Evolutionary conservation across 2,329 filamentous ascomycete genomes (phyloP).

Genomic region (Colletotrichum graminicola): DNA sequence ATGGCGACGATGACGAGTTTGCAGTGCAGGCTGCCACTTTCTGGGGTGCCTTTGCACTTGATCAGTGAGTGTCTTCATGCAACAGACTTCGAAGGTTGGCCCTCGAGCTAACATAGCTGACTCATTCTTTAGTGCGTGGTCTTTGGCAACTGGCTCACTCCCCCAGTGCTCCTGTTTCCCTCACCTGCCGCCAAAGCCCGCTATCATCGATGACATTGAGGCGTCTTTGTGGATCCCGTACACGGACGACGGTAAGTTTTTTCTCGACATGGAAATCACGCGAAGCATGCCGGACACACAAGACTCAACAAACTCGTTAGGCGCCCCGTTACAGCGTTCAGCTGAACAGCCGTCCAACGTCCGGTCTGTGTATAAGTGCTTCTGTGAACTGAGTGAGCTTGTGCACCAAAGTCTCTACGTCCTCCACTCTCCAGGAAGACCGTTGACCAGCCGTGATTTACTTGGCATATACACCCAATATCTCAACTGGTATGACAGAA

Average conservation of each 20-base stretch:
- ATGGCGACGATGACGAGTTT: conserved; percentile 66
- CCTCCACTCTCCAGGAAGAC: conserved; percentile 77
- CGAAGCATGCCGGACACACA: conserved; percentile 24
- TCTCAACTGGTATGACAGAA: conserved; percentile 76
- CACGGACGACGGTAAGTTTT: conserved; percentile 65
- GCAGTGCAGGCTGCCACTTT: conserved; percentile 71
- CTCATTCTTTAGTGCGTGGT: conserved; percentile 67
- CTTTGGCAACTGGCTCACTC: conserved; percentile 71
- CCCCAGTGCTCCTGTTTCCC: conserved; percentile 71
- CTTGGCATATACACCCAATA: conserved; percentile 76
- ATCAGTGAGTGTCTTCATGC: conserved; percentile 66
- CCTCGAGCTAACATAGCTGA: conserved; percentile 20
- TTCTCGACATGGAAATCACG: not conserved
- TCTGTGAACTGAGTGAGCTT: conserved; percentile 79
- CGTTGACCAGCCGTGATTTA: conserved; percentile 73
- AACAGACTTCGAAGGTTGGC: not conserved
- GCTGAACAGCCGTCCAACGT: conserved; percentile 76
- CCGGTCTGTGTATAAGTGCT: conserved; percentile 75
- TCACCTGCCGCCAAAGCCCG: conserved; percentile 69
- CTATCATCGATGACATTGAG: conserved; percentile 71
- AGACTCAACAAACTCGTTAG: conserved; percentile 48
- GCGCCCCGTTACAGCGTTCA: conserved; percentile 65
- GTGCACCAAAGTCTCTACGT: conserved; percentile 79
- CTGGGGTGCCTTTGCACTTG: conserved; percentile 72
- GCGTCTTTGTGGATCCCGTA: conserved; percentile 71